phyloP scores from a whole-genome alignment of 768 basidiomycete species.

The Myochromella boudieri region DNA sequence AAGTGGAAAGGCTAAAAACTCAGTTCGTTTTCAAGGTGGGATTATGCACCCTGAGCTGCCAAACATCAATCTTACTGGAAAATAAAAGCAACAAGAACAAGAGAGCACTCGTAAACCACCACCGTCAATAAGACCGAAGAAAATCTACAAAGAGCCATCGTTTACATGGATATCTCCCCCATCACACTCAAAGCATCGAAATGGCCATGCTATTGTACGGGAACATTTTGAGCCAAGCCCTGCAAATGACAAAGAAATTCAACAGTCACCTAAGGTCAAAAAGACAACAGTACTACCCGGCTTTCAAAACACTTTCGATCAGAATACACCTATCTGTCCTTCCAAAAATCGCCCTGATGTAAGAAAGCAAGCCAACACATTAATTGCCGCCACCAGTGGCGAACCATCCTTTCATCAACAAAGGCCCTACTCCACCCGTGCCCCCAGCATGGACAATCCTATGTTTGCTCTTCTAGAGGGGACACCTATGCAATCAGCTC shows the following conservation, averaged over 20 bases:
- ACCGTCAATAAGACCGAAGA: constrained; percentile 44
- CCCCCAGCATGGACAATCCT: too few species aligned
- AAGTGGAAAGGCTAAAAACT: constrained; percentile 69
- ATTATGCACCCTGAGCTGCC: background rate
- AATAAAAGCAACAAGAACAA: constrained; percentile 68
- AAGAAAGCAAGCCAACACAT: constrained; percentile 22
- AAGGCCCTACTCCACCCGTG: too few species aligned
- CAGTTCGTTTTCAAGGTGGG: constrained; percentile 68
- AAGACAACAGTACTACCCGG: constrained; percentile 42
- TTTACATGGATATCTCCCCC: constrained; percentile 40
- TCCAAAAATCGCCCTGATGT: constrained; percentile 17
- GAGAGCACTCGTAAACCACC: constrained; percentile 56
- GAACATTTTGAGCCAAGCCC: constrained; percentile 17
- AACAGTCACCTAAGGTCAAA: constrained; percentile 31
- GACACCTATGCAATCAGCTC: constrained; percentile 2
- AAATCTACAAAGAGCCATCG: constrained; percentile 31
- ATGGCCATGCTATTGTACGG: constrained; percentile 23
- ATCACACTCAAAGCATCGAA: constrained; percentile 33
- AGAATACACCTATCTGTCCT: constrained; percentile 35
- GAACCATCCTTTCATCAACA: background rate
- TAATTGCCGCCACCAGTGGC: too few species aligned
- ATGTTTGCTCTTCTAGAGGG: constrained; percentile 4
- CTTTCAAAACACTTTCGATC: constrained; percentile 54
- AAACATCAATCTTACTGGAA: background rate
- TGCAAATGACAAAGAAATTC: constrained; percentile 21